Conservation (phyloP, 768 basidiomycete species). For the Tulasnella sp. region DNA sequence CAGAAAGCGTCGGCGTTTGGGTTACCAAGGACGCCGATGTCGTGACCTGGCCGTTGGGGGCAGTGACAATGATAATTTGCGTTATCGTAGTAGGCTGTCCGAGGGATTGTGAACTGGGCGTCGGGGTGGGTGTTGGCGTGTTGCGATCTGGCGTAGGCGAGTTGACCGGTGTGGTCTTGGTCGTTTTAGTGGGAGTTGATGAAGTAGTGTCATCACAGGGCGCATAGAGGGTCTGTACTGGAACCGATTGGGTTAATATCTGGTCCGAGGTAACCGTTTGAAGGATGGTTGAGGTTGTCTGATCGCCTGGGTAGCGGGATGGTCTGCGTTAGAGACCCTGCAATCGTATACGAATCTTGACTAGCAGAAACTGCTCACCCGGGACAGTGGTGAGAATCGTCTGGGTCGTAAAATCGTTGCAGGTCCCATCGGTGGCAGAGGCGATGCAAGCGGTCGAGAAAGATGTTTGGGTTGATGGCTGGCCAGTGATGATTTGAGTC, state of each 20-base stretch:
- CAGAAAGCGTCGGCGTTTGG: background rate
- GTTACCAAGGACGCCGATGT: background rate
- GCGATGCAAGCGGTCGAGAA: slow-evolving; percentile 1
- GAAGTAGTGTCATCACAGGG: background rate
- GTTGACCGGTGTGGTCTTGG: background rate
- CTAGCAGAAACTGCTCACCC: background rate
- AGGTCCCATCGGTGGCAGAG: background rate
- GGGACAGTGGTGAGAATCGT: slow-evolving; percentile 1
- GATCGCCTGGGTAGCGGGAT: background rate
- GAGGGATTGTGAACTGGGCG: background rate
- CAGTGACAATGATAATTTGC: background rate
- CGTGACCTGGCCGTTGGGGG: background rate
- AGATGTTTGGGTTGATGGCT: background rate
- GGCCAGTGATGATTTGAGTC: background rate
- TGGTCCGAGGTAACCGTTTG: background rate
- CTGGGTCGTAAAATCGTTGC: background rate
- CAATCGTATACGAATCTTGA: background rate
- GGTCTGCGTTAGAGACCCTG: background rate
- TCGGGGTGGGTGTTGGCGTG: background rate
- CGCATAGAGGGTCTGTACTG: background rate
- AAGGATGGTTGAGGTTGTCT: background rate
- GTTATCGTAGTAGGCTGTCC: background rate
- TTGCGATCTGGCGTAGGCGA: background rate
- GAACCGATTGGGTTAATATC: background rate
- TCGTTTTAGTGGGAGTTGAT: background rate